Conservation (phyloP, 805 yeast species). For the Yarrowia osloensis region DNA sequence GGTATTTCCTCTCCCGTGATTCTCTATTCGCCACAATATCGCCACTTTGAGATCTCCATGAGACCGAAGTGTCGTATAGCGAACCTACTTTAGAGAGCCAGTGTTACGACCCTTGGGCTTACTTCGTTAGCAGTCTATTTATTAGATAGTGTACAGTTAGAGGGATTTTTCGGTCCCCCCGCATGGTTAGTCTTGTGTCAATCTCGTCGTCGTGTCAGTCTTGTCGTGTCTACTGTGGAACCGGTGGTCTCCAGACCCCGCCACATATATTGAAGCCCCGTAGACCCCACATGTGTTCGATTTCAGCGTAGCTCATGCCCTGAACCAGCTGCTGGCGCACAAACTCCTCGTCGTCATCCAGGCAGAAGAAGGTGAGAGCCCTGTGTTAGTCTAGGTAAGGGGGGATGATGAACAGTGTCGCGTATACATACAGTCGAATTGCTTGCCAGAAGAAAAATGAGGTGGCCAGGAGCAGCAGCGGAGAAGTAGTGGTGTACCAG, state of each 20-base stretch:
- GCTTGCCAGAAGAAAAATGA: constrained; percentile 29
- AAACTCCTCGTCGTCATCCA: constrained; percentile 28
- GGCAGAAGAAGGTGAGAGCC: constrained; percentile 24
- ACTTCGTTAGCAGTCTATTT: constrained; percentile 13
- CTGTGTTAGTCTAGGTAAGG: constrained; percentile 21
- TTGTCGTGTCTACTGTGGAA: background rate
- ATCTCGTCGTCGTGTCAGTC: background rate
- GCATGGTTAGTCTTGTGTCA: background rate
- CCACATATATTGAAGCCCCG: constrained; percentile 16
- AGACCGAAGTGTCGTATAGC: background rate
- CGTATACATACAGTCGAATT: constrained; percentile 24
- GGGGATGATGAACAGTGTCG: constrained; percentile 16
- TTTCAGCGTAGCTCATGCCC: constrained; percentile 24
- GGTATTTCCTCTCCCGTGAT: no score
- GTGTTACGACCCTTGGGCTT: no score
- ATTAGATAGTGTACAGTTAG: background rate
- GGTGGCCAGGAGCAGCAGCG: constrained; percentile 1
- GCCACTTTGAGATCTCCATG: background rate
- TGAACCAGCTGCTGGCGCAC: constrained; percentile 24
- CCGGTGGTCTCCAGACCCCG: constrained; percentile 13
- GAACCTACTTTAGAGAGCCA: no score
- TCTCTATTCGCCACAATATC: background rate
- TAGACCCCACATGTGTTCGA: constrained; percentile 21
- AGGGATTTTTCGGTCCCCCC: background rate
- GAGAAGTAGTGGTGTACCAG: constrained; percentile 1